Base-by-base conservation (phyloP, 805 yeast genomes). In the Osmozyma mogii region DNA sequence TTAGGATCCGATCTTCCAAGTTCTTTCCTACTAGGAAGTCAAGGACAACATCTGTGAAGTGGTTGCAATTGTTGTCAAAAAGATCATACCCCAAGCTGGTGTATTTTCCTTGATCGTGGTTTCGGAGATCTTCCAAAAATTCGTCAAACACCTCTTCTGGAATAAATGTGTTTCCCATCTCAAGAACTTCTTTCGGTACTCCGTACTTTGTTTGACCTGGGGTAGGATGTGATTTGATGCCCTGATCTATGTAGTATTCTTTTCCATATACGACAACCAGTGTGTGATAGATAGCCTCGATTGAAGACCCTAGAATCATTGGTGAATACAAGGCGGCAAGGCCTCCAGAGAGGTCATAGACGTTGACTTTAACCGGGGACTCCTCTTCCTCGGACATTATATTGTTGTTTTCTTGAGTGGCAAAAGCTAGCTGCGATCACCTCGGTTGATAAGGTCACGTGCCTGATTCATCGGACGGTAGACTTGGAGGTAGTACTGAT, bases 281-380 rank as follows among this genome's bases (percentile, higher is more conserved):
- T 1, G 84, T 77, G 48, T 78, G 85, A 61, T 78, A 79, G 5
- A 78, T 65, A 9, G 84, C 85, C 17, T 77, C 82, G 6, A 74
- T 46, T 6, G 49, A 43, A n/a, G 52, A 44, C 4, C 84, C 84
- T 2, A 78, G 49, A 6, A 78, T 43, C 50, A 61, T 59, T 11
- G 60, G 67, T 4, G 78, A 60, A 40, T 69, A 58, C 13, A 58
- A 42, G 8, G 65, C 58, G 4, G 85, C 85, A 36, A 78, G 47
- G 0, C 84, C 84, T 17, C 58, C 65, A 1, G 82, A 72, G 13
- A 78, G 61, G 40, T 78, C 85, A 42, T 78, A 78, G 8, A 78
- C 78, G 43, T 72, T 70, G 3, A 75, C 65, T 40, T 71, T 52
- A 7, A 75, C 80, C 4, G 63, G 54, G 32, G 35, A 54, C 6